Evolutionary conservation across 495 filamentous ascomycete genomes (phyloP), one percentile per base, ranked within the genome.

Genomic region (Podospora conica): DNA sequence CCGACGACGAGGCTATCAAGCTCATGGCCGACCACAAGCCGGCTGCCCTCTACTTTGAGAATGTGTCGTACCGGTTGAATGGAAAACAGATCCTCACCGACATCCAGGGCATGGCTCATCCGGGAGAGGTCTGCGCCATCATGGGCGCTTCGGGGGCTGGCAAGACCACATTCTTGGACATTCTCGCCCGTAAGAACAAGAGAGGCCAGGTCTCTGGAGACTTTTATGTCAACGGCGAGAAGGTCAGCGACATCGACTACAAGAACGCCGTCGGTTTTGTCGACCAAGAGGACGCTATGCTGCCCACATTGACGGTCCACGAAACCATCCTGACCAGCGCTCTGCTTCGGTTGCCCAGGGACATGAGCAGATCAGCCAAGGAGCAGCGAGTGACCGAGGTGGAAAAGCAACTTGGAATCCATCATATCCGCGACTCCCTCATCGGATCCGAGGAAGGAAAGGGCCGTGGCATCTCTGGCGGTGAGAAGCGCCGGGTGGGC

Each of bases 121-220:
- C 93, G 1, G 95, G 95, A 0, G 91, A 98, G 70, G 84, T 99
- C 9, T 91, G 95, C 71, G 95, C 95, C 23, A 97, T 99, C 74
- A 98, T 99, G 94, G 95, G 95, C 53, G 93, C 95, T 11, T 98
- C 96, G 4, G 95, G 95, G 9, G 95, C 95, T 24, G 95, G 95
- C 61, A 99, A 99, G 78, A 98, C 94, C 1, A 96, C 93, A 0
- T 99, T 98, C 77, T 80, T 99, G 29, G 96, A 99, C 77, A 96
- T 99, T 64, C 83, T 99, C 9, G 96, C 96, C 20, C 86, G 93
- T 63, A 99, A 99, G 83, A 99, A 98, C 77, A 99, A 99, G 78
- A 87, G 91, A 23, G 95, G 95, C 31, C 71, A 80, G 6, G 87
- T 91, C 3, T 79, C 83, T 5, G 95, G 95, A 21, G 84, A 96